Evolutionary conservation across 352 stramenopile species (phyloP).

Genomic region (Discostella stelligera): DNA sequence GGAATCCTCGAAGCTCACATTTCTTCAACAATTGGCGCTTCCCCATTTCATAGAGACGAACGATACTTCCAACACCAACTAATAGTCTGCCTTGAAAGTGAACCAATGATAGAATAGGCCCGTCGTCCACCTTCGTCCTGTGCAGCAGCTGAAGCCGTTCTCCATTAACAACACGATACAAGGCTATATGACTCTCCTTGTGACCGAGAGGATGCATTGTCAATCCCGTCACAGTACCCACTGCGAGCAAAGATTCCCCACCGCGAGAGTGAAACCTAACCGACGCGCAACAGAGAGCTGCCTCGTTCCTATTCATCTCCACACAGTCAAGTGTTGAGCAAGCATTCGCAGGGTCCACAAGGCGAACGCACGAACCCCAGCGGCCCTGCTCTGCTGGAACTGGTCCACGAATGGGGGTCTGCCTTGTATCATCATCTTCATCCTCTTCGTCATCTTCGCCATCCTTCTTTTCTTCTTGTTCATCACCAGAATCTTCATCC

Average conservation of each 20-base stretch:
- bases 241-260: conserved; percentile 95
- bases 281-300: conserved; percentile 89
- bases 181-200: conserved; percentile 62
- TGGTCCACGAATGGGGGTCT: conserved; percentile 82
- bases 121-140: conserved; percentile 94
- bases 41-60: conserved; percentile 98
- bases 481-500: conserved; percentile 83
- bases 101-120: conserved; percentile 92
- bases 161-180: conserved; percentile 91
- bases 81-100: conserved; percentile 97
- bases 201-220: conserved; percentile 87
- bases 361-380: conserved; percentile 97
- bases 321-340: conserved; percentile 83
- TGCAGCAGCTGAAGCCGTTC: conserved; percentile 93
- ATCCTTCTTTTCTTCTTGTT: conserved; percentile 84
- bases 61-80: conserved; percentile 92
- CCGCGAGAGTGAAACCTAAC: conserved; percentile 94
- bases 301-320: conserved; percentile 92
- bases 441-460: conserved; percentile 77
- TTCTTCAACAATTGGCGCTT: conserved; percentile 99
- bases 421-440: conserved; percentile 70
- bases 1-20: conserved; percentile 87
- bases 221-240: conserved; percentile 95
- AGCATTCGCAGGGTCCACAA: conserved; percentile 92
- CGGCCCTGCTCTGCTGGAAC: conserved; percentile 79